A percentile compares a stretch with the other conserved stretches of the same genome.
Conservation (phyloP, 768 basidiomycete genomes). For the Tephrocybe sp. region DNA sequence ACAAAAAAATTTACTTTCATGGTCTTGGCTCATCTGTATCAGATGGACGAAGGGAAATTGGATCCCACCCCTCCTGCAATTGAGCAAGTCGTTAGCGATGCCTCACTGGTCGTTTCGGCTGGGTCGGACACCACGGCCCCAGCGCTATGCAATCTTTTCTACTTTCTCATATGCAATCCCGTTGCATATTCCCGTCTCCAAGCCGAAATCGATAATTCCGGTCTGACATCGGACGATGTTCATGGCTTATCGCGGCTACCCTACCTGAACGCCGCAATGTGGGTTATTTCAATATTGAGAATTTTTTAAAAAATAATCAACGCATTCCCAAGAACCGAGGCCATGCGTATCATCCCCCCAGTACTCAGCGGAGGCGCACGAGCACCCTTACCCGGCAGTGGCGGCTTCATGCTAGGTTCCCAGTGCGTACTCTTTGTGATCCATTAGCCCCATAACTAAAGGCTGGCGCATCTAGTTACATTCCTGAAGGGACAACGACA, state of each 20-base stretch:
- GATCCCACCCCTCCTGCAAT: too few species aligned
- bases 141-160: conserved; percentile 18
- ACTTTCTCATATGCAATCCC: conserved; percentile 19
- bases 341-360: too few species aligned
- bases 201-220: conserved; percentile 8
- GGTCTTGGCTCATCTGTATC: too few species aligned
- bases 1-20: too few species aligned
- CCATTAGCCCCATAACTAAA: neutral
- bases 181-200: conserved; percentile 9
- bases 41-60: too few species aligned
- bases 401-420: conserved; percentile 19
- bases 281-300: conserved; percentile 10
- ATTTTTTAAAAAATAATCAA: conserved; percentile 33
- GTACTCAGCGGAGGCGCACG: conserved; percentile 33
- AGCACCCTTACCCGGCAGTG: conserved; percentile 19
- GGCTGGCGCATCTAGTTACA: conserved; percentile 24
- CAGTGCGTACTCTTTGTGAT: conserved; percentile 15
- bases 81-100: conserved; percentile 20
- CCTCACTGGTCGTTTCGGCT: conserved; percentile 13
- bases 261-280: conserved; percentile 34
- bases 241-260: conserved; percentile 7
- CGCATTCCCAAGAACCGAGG: too few species aligned
- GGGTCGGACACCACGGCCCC: conserved; percentile 18
- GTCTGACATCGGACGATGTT: neutral
- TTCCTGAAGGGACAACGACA: conserved; percentile 39